Conservation (phyloP, 805 yeast genomes). For the Zygosaccharomyces siamensis region DNA sequence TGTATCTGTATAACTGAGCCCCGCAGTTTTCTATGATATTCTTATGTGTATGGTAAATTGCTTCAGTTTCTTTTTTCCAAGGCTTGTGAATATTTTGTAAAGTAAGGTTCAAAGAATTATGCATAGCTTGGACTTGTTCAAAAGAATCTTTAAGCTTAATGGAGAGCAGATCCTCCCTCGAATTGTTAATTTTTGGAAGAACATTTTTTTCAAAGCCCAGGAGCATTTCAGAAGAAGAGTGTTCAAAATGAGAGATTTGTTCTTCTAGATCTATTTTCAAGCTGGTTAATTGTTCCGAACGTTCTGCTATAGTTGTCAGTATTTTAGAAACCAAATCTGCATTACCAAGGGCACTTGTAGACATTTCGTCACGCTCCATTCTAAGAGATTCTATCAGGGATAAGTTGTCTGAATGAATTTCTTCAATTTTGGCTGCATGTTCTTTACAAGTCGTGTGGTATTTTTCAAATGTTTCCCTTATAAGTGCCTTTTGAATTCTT, state of each 20-base stretch:
- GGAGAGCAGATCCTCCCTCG: constrained; percentile 1
- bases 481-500: constrained; percentile 9
- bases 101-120: neutral
- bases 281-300: constrained; percentile 10
- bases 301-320: constrained; percentile 14
- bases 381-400: constrained; percentile 13
- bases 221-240: constrained; percentile 6
- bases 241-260: constrained; percentile 7
- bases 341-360: constrained; percentile 16
- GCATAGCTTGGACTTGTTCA: constrained; percentile 8
- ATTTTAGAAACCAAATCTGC: constrained; percentile 15
- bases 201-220: constrained; percentile 9
- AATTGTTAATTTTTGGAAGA: neutral
- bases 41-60: constrained; percentile 7
- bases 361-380: constrained; percentile 15
- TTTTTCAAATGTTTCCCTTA: constrained; percentile 16
- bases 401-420: constrained; percentile 16
- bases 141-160: constrained; percentile 2
- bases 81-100: neutral
- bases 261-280: constrained; percentile 8
- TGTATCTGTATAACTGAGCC: constrained; percentile 1
- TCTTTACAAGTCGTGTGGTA: constrained; percentile 16
- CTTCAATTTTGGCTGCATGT: constrained; percentile 16
- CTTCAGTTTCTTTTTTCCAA: constrained; percentile 7
- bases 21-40: neutral